These are phyloP conservation scores for Zymoseptoria passerinii DNA, from an alignment of 2,329 filamentous ascomycete species.

Conservation along the genomic window DNA sequence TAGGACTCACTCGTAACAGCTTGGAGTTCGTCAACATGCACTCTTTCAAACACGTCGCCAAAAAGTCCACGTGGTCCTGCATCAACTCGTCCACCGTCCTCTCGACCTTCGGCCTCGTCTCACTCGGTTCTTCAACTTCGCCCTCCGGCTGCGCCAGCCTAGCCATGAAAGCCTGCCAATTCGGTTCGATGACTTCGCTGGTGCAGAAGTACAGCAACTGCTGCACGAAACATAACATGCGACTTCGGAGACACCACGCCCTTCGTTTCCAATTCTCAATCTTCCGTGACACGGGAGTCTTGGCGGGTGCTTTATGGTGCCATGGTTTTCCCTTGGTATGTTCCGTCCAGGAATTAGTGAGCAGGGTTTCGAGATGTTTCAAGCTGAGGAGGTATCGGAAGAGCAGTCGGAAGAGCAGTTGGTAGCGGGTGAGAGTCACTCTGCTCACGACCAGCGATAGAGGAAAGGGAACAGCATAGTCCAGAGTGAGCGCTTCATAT, in stretches of 20 bases:
- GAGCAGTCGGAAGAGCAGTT: conserved; percentile 85
- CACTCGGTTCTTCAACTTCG: conserved; percentile 30
- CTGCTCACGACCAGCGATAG: conserved; percentile 91
- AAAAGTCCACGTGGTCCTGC: conserved; percentile 97
- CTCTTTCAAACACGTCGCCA: conserved; percentile 96
- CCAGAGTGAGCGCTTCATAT: conserved; percentile 86
- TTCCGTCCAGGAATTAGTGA: conserved; percentile 82
- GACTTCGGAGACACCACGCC: conserved; percentile 81
- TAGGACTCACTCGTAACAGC: conserved; percentile 74
- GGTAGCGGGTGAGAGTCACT: conserved; percentile 94
- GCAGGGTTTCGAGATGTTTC: conserved; percentile 77
- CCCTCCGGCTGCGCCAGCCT: conserved; percentile 55
- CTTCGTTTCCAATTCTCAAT: conserved; percentile 89
- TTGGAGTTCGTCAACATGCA: conserved; percentile 98
- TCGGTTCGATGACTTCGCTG: conserved; percentile 92
- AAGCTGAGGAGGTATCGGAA: conserved; percentile 90
- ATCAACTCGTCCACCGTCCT: conserved; percentile 94
- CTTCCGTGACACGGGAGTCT: conserved; percentile 48
- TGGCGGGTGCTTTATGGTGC: conserved; percentile 54
- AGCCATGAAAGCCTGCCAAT: conserved; percentile 93
- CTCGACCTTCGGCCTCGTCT: conserved; percentile 37
- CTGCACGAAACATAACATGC: conserved; percentile 96
- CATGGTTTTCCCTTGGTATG: conserved; percentile 75
- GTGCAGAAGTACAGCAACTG: conserved; percentile 96
- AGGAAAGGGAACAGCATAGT: conserved; percentile 91